phyloP scores from a whole-genome alignment of 2,329 filamentous ascomycete genomes.

The Cytospora paraplurivora region DNA sequence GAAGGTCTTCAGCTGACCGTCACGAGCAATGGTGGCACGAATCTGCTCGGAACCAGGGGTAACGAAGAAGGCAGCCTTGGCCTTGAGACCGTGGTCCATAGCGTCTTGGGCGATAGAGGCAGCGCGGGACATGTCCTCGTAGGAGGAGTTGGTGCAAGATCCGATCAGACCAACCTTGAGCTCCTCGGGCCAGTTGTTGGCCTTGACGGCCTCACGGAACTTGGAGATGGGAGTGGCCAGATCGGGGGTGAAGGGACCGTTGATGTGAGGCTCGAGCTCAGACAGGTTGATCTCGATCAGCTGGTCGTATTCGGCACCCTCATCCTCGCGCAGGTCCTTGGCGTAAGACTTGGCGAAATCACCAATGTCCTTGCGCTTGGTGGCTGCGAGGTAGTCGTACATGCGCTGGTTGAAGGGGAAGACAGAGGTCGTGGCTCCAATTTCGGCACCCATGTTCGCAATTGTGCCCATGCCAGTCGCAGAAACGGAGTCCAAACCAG shows the following conservation, averaged over 20 bases:
- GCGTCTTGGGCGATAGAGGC: constrained; percentile 91
- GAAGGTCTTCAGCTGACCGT: constrained; percentile 90
- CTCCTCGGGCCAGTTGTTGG: constrained; percentile 94
- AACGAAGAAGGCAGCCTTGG: constrained; percentile 90
- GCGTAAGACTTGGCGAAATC: constrained; percentile 86
- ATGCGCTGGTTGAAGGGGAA: constrained; percentile 99
- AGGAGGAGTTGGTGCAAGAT: constrained; percentile 91
- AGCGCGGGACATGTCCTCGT: constrained; percentile 89
- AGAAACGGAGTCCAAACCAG: constrained; percentile 73
- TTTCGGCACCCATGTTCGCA: constrained; percentile 69
- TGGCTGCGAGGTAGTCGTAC: constrained; percentile 92
- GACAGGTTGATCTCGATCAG: constrained; percentile 94
- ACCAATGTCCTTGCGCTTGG: constrained; percentile 87
- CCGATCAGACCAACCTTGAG: constrained; percentile 96
- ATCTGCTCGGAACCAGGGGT: constrained; percentile 98
- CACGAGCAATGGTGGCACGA: constrained; percentile 85
- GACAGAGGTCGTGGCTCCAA: constrained; percentile 85
- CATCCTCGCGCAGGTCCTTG: constrained; percentile 81
- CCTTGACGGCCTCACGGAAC: constrained; percentile 91
- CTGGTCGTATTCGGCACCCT: constrained; percentile 93
- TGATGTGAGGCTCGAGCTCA: constrained; percentile 96
- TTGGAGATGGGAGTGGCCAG: constrained; percentile 96
- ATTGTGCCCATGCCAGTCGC: constrained; percentile 89
- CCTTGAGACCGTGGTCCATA: constrained; percentile 87
- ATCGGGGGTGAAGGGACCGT: constrained; percentile 98